Percentiles rank a stretch among this genome's conserved stretches.
phyloP scores from a whole-genome alignment of 305 asterid genomes.

The Caryopteris hybrid region DNA sequence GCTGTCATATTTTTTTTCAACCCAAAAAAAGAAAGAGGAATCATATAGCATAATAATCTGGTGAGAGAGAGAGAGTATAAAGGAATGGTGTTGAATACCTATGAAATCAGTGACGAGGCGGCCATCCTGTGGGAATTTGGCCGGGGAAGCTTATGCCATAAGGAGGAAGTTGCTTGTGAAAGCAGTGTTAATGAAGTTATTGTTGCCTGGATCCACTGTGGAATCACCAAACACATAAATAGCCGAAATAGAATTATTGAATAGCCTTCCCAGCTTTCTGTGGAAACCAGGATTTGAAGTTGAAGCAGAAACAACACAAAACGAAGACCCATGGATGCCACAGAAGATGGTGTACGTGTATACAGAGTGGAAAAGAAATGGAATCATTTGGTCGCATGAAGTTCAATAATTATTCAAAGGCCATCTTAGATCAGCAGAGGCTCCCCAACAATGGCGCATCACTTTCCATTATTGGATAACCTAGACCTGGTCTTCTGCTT shows the following conservation, averaged over 20 bases:
- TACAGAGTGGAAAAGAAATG: not conserved
- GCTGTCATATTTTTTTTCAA: constrained; percentile 11
- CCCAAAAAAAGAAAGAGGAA: not conserved
- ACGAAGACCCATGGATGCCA: too few species aligned
- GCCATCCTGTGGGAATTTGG: constrained; percentile 41
- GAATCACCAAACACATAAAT: constrained; percentile 49
- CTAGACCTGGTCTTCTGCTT: too few species aligned
- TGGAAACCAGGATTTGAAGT: not conserved
- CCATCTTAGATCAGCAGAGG: not conserved
- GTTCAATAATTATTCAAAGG: not conserved
- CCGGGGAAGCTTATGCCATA: constrained; percentile 33
- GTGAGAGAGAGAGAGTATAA: too few species aligned
- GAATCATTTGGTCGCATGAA: not conserved
- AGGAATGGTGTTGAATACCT: too few species aligned
- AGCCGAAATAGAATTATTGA: constrained; percentile 27
- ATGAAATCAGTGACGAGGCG: constrained; percentile 39
- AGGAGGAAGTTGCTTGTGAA: constrained; percentile 35
- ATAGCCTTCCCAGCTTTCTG: not conserved
- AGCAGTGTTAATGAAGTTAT: constrained; percentile 30
- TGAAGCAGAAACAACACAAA: not conserved
- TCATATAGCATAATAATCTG: not conserved
- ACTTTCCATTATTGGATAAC: too few species aligned
- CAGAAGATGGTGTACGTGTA: not conserved
- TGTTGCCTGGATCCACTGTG: constrained; percentile 52
- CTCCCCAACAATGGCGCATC: not conserved